Evolutionary conservation across 2,329 filamentous ascomycete species (phyloP).

Genomic region (Esteya vermicola): DNA sequence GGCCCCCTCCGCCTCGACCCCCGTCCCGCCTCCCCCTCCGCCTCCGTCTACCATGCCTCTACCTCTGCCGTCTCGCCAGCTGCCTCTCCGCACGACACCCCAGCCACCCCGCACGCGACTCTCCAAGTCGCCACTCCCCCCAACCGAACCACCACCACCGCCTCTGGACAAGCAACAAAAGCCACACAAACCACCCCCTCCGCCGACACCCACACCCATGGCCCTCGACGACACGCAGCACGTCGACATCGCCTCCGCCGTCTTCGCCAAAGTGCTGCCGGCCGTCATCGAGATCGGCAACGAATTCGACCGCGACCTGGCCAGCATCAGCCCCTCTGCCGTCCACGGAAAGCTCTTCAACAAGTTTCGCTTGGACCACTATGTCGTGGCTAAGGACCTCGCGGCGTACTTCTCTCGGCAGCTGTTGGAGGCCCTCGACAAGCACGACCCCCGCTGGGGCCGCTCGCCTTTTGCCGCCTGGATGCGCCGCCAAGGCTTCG

Average conservation of each 20-base stretch:
- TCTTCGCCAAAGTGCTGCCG: constrained; percentile 5
- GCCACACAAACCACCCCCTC: neutral
- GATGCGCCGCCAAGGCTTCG: constrained; percentile 17
- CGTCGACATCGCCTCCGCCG: neutral
- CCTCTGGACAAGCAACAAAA: neutral
- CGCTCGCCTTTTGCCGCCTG: constrained; percentile 18
- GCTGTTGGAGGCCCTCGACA: constrained; percentile 22
- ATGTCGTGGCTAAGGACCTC: constrained; percentile 22
- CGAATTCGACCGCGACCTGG: constrained; percentile 13
- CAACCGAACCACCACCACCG: neutral
- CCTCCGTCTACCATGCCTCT: neutral
- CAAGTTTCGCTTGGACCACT: constrained; percentile 26
- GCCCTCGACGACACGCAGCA: neutral
- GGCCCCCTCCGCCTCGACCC: neutral
- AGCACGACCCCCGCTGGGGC: constrained; percentile 17
- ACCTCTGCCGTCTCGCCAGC: neutral
- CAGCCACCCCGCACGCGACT: neutral
- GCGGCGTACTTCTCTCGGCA: constrained; percentile 28
- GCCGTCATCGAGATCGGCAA: constrained; percentile 16
- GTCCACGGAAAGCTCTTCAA: constrained; percentile 21
- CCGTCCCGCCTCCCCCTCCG: neutral
- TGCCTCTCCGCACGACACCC: neutral
- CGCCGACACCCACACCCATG: neutral
- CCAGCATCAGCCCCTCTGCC: constrained; percentile 14
- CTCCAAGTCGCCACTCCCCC: too few relatives aligned